Percentiles rank a stretch among this genome's conserved stretches.
These are phyloP conservation scores for Exophiala mesophila DNA, from an alignment of 2,329 filamentous ascomycete genomes.

Conservation along the genomic window DNA sequence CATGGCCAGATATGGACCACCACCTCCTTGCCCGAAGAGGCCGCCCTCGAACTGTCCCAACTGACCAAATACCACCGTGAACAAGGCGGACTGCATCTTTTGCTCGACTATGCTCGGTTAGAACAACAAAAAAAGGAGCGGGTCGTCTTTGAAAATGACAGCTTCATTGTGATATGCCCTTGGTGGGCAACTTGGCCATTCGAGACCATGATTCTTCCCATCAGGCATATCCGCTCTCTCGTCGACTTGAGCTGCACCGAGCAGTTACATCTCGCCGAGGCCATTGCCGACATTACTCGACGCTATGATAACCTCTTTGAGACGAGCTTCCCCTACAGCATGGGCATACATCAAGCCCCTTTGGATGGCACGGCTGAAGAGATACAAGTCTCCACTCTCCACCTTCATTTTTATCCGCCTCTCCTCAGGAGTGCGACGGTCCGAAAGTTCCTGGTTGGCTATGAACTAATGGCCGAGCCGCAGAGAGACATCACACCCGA, in stretches of 20 bases:
- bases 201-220: constrained; percentile 84
- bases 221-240: constrained; percentile 75
- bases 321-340: constrained; percentile 94
- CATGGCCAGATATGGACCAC: constrained; percentile 97
- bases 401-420: constrained; percentile 97
- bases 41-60: constrained; percentile 69
- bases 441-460: constrained; percentile 92
- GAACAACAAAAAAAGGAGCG: constrained; percentile 79
- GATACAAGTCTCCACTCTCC: constrained; percentile 81
- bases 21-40: constrained; percentile 84
- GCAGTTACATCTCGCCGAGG: constrained; percentile 69
- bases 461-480: constrained; percentile 95
- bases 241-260: constrained; percentile 74
- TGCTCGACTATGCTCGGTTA: constrained; percentile 80
- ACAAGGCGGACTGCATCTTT: constrained; percentile 67
- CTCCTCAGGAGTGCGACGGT: constrained; percentile 88
- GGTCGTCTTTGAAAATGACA: constrained; percentile 79
- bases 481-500: constrained; percentile 97
- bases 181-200: constrained; percentile 99
- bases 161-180: constrained; percentile 82
- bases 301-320: constrained; percentile 97
- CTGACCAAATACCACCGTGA: constrained; percentile 71
- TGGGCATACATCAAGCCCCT: constrained; percentile 93
- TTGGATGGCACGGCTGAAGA: constrained; percentile 76
- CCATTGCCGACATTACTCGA: constrained; percentile 79